Conservation (phyloP, 768 basidiomycete species). For the Lepiota subincarnata region DNA sequence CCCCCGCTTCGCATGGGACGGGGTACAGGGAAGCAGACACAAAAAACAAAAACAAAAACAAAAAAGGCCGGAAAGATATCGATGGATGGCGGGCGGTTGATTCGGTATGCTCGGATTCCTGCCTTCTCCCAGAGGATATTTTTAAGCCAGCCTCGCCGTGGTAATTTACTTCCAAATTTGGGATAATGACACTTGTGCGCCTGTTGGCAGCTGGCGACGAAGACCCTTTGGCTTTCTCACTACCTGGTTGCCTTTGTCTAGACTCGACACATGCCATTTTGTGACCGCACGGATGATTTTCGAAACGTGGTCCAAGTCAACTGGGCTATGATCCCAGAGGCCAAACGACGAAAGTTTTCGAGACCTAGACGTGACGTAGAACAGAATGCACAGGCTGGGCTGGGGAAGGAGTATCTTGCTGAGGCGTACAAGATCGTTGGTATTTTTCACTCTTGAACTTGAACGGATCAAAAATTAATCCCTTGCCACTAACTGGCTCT, state of each 20-base stretch:
- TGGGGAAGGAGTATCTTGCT: constrained; percentile 64
- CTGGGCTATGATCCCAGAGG: constrained; percentile 35
- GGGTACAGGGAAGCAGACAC: not conserved
- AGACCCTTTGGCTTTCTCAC: not conserved
- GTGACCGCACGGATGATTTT: constrained; percentile 63
- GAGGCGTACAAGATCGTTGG: constrained; percentile 73
- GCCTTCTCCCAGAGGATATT: no score
- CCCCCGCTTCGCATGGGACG: constrained; percentile 14
- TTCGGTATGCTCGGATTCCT: not conserved
- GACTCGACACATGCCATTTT: constrained; percentile 44
- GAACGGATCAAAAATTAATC: constrained; percentile 1
- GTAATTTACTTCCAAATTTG: not conserved
- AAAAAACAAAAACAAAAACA: constrained; percentile 10
- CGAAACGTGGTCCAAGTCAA: constrained; percentile 46
- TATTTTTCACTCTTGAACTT: not conserved
- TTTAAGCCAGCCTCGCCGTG: not conserved
- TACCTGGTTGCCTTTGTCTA: constrained; percentile 1
- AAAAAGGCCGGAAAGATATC: not conserved
- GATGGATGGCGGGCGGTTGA: not conserved
- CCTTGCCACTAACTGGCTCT: not conserved
- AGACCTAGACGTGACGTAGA: constrained; percentile 22
- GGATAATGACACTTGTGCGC: not conserved
- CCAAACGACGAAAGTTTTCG: constrained; percentile 46
- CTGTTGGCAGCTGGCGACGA: not conserved
- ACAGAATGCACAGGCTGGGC: constrained; percentile 34